Conservation (phyloP, 768 basidiomycete genomes). For the Panaeolus cyanescens region DNA sequence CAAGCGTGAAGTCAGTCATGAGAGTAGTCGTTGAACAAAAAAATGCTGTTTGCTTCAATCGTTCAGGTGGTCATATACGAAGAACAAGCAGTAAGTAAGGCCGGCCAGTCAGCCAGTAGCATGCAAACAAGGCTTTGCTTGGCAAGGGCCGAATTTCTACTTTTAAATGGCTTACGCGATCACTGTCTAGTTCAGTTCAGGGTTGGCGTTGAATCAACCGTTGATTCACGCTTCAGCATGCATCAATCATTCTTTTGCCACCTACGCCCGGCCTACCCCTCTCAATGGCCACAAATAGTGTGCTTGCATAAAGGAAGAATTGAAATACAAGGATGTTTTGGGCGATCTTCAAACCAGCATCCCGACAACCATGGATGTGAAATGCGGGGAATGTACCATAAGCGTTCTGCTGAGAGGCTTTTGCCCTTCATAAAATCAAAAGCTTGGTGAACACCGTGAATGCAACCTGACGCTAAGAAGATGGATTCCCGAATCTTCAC, state of each 20-base stretch:
- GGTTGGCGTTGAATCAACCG: no score
- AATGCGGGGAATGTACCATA: not conserved
- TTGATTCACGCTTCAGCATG: no score
- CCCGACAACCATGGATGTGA: no score
- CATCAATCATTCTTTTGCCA: no score
- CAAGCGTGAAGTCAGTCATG: slow-evolving; percentile 68
- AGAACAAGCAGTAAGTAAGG: not conserved
- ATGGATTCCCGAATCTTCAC: no score
- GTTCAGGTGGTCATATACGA: not conserved
- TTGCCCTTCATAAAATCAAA: not conserved
- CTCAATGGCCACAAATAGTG: no score
- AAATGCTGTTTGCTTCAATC: not conserved
- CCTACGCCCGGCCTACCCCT: no score
- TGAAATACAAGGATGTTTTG: no score
- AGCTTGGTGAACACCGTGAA: not conserved
- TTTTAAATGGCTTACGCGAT: slow-evolving; percentile 3
- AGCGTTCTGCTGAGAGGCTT: not conserved
- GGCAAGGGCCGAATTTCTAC: slow-evolving; percentile 1
- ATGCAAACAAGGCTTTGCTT: not conserved
- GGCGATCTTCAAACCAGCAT: no score
- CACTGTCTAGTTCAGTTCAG: no score
- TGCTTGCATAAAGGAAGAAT: no score
- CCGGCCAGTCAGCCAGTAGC: not conserved
- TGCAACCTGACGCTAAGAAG: not conserved
- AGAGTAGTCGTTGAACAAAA: not conserved